A percentile compares a stretch with the other conserved stretches of the same genome.
Conservation (phyloP, 495 filamentous ascomycete genomes). For the Pyrenula massariospora region DNA sequence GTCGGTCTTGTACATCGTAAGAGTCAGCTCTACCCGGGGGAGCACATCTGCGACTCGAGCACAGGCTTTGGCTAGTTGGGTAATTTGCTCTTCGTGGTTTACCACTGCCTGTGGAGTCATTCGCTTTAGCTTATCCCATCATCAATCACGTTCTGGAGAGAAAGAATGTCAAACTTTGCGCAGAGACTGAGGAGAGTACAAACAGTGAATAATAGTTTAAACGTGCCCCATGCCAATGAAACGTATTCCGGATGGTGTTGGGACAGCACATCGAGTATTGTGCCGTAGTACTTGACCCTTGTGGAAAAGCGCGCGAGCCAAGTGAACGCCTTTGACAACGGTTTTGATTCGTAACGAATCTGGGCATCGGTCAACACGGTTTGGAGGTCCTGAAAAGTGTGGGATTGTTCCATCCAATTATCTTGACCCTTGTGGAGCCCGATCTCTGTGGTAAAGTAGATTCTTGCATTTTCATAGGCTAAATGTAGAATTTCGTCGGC, state of each 20-base stretch:
- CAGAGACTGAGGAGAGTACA: not conserved
- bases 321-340: not conserved
- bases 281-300: not conserved
- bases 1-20: slow-evolving; percentile 20
- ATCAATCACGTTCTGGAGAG: not conserved
- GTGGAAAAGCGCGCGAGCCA: not conserved
- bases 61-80: slow-evolving; percentile 11
- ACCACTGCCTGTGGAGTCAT: too few species aligned
- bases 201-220: not conserved
- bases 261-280: not conserved
- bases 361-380: not conserved
- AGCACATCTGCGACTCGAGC: slow-evolving; percentile 18
- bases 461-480: too few species aligned
- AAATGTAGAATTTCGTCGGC: too few species aligned
- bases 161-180: not conserved
- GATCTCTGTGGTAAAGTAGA: too few species aligned
- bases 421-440: too few species aligned
- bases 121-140: too few species aligned
- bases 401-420: too few species aligned
- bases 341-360: not conserved
- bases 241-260: slow-evolving; percentile 1
- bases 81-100: not conserved
- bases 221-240: not conserved
- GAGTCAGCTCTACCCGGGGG: slow-evolving; percentile 16
- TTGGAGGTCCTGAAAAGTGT: not conserved